phyloP scores from a whole-genome alignment of 2,329 filamentous ascomycete genomes.

The Alternaria sp. region DNA sequence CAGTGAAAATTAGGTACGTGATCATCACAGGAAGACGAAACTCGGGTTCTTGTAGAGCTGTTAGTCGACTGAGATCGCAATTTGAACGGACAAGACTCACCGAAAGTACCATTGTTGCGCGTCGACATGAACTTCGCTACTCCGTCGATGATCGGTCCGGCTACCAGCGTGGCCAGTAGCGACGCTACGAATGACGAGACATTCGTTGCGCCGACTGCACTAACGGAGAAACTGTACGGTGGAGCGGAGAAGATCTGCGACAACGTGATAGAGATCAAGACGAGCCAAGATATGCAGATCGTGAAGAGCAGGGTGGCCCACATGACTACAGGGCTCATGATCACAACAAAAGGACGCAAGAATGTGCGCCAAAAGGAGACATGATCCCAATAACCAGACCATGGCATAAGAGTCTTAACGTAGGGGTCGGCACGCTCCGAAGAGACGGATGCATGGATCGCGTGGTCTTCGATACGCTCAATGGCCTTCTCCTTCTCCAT shows the following conservation, averaged over 20 bases:
- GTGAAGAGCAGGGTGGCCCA: constrained; percentile 39
- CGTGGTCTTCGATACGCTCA: constrained; percentile 18
- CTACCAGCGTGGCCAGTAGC: constrained; percentile 27
- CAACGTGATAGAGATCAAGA: constrained; percentile 36
- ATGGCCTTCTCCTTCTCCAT: constrained; percentile 23
- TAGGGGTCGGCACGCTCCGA: constrained; percentile 18
- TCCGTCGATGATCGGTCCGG: constrained; percentile 31
- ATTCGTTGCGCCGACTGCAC: constrained; percentile 34
- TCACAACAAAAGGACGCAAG: constrained; percentile 28
- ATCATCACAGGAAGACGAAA: constrained; percentile 38
- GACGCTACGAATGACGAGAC: constrained; percentile 37
- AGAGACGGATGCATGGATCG: not conserved
- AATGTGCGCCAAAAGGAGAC: constrained; percentile 35
- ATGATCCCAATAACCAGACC: constrained; percentile 31
- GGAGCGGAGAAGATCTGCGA: constrained; percentile 40
- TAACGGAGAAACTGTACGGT: constrained; percentile 37
- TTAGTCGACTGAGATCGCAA: not conserved
- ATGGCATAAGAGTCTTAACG: constrained; percentile 22
- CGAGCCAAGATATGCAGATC: constrained; percentile 39
- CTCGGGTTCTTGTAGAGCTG: constrained; percentile 27
- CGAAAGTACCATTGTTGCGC: constrained; percentile 33
- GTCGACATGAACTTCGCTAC: constrained; percentile 35
- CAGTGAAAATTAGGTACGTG: constrained; percentile 31
- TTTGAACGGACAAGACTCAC: constrained; percentile 15
- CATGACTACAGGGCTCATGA: constrained; percentile 31